These are phyloP conservation scores for Solanum arcanum DNA, from an alignment of 257 asterid species.

Conservation along the genomic window DNA sequence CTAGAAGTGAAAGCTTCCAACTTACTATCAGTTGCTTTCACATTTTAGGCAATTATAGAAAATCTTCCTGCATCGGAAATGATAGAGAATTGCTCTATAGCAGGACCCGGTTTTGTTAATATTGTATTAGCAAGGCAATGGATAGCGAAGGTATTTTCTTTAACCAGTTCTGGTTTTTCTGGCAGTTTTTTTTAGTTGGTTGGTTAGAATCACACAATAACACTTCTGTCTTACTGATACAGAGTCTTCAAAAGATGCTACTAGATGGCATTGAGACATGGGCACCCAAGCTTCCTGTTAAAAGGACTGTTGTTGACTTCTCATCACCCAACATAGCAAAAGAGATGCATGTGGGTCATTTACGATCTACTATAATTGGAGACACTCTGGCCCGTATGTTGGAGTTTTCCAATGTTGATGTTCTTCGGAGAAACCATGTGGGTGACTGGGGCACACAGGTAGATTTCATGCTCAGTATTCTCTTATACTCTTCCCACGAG, in stretches of 20 bases:
- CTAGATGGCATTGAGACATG: conserved; percentile 66
- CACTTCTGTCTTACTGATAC: conserved; percentile 13
- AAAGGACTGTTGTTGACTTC: conserved; percentile 79
- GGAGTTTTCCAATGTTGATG: conserved; percentile 81
- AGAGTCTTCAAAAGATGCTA: conserved; percentile 83
- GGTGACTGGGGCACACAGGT: conserved; percentile 99
- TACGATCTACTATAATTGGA: conserved; percentile 91
- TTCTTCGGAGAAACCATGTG: conserved; percentile 85
- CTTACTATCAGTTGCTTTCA: conserved; percentile 5
- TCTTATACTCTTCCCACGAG: background rate
- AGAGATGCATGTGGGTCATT: conserved; percentile 98
- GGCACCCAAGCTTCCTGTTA: conserved; percentile 79
- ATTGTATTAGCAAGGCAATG: conserved; percentile 55
- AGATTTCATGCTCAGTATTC: background rate
- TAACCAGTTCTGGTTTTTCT: background rate
- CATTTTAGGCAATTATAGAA: conserved; percentile 56
- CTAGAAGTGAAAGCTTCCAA: background rate
- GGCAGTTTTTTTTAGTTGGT: background rate
- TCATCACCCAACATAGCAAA: conserved; percentile 97
- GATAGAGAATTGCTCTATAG: conserved; percentile 53
- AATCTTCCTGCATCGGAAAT: conserved; percentile 74
- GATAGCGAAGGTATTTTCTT: conserved; percentile 63
- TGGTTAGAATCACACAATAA: background rate
- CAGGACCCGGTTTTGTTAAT: conserved; percentile 89
- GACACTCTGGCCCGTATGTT: conserved; percentile 92